Conservation (phyloP, 495 filamentous ascomycete genomes). For the Astrothelium subdiscretum region DNA sequence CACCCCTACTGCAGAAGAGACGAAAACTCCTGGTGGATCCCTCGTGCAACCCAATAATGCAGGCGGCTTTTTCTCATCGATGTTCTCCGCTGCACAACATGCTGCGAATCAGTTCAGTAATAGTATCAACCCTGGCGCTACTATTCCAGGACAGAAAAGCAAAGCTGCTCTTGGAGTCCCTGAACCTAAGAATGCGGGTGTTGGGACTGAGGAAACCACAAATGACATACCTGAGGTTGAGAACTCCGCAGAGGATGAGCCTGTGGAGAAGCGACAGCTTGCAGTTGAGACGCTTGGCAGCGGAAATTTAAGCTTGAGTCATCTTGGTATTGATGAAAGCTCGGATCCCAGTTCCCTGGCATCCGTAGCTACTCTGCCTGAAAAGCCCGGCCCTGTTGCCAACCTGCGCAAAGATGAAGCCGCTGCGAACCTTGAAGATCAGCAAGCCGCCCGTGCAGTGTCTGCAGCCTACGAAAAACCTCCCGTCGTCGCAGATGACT, state of each 20-base stretch:
- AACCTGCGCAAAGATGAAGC: constrained; percentile 36
- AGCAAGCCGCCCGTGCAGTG: constrained; percentile 46
- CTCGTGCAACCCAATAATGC: constrained; percentile 28
- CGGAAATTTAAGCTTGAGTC: constrained; percentile 77
- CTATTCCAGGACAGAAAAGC: constrained; percentile 31
- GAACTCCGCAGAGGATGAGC: constrained; percentile 5
- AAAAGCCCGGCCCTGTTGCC: constrained; percentile 23
- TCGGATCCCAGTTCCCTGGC: constrained; percentile 34
- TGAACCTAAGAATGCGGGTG: constrained; percentile 26
- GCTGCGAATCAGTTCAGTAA: constrained; percentile 79
- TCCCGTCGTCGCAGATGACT: constrained; percentile 3
- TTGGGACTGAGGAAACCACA: constrained; percentile 2
- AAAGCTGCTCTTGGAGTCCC: neutral
- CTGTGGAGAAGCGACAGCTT: constrained; percentile 32
- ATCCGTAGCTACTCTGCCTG: constrained; percentile 34
- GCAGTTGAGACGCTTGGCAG: constrained; percentile 83
- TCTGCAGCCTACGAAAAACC: constrained; percentile 50
- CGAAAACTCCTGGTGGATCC: constrained; percentile 38
- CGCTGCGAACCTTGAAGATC: constrained; percentile 45
- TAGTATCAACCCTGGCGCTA: constrained; percentile 53
- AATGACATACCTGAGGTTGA: constrained; percentile 25
- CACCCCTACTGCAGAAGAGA: constrained; percentile 59
- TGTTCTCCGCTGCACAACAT: constrained; percentile 88
- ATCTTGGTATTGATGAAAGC: constrained; percentile 57
- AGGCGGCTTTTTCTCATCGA: constrained; percentile 79